Base-by-base conservation (phyloP, 2,329 filamentous ascomycete species). In the Xylaria sp. region DNA sequence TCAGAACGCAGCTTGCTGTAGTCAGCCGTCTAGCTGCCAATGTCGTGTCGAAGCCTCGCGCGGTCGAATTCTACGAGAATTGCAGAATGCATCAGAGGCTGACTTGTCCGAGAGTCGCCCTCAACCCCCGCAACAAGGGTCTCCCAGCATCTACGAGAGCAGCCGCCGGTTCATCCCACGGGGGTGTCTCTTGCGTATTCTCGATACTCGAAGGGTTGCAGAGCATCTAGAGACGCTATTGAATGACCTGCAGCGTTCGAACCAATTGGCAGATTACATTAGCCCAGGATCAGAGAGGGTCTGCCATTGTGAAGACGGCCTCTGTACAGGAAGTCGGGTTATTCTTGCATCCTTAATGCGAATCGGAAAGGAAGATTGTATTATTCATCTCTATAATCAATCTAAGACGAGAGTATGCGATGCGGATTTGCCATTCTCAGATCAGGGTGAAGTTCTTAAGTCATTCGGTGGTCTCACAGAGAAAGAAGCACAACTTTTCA, bases 271-370 rank as follows among this genome's bases (percentile, higher is more conserved):
- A 48, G 46, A 41, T 20, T 52, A 56, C 15, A 48, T 64, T n/a
- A 51, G 49, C 13, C 60, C 60, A 15, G 43, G 15, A 13, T 7
- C 54, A 18, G 59, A 55, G 25, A 15, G 25, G 36, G 20, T 9
- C 1, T 70, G 68, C n/a, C 55, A 52, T 39, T 70, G 68, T 23
- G 3, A 41, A 10, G 9, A 64, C 12, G 13, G 28, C 2, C 31
- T 51, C 20, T 72, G 70, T 20, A 70, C 70, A 15, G 70, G 70
- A 57, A 65, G 51, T 18, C 61, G 70, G 55, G 55, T 72, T 20
- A 64, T 72, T 7, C 57, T 72, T 49, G 70, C 67, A n/a, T 56
- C 62, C 4, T 31, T 70, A 15, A 18, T 70, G 25, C 56, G 39
- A 33, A 60, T 70, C 13, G 65, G 43, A 25, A 65, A 31, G 46